phyloP scores from a whole-genome alignment of 176 grass and related monocot species.

The Carex cristatella region DNA sequence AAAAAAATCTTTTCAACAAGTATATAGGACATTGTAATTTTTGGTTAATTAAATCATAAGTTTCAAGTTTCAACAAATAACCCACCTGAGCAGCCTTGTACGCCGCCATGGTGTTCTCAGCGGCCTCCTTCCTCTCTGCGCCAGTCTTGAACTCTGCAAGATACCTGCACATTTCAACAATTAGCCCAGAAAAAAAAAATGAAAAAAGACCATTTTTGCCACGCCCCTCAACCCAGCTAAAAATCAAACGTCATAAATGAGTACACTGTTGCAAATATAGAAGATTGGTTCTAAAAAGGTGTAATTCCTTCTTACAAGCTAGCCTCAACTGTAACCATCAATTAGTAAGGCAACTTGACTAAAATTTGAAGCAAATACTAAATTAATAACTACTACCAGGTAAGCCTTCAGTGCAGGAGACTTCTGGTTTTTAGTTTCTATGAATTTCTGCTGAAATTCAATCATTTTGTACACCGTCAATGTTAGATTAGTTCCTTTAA shows the following conservation, averaged over 20 bases:
- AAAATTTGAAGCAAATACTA: neutral
- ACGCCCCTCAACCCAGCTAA: neutral
- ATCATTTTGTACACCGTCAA: neutral
- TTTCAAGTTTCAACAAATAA: neutral
- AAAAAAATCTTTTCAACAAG: neutral
- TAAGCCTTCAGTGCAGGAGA: neutral
- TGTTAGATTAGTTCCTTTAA: neutral
- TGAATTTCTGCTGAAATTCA: neutral
- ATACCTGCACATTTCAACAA: conserved; percentile 42
- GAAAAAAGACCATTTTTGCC: neutral
- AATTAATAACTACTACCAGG: neutral
- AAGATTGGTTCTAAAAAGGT: neutral
- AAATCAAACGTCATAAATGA: neutral
- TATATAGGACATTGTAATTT: neutral
- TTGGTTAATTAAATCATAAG: neutral
- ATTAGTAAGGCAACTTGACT: neutral
- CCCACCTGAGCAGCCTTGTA: conserved; percentile 82
- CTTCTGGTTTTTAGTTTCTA: neutral
- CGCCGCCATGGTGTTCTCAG: conserved; percentile 66
- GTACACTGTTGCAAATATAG: neutral
- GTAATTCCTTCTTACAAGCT: neutral
- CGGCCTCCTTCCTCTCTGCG: conserved; percentile 63
- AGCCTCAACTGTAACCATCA: neutral
- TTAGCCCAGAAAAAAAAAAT: neutral
- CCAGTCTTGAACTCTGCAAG: conserved; percentile 79